phyloP scores from a whole-genome alignment of 164 flowering plant species.

The Tinospora cordifolia region DNA sequence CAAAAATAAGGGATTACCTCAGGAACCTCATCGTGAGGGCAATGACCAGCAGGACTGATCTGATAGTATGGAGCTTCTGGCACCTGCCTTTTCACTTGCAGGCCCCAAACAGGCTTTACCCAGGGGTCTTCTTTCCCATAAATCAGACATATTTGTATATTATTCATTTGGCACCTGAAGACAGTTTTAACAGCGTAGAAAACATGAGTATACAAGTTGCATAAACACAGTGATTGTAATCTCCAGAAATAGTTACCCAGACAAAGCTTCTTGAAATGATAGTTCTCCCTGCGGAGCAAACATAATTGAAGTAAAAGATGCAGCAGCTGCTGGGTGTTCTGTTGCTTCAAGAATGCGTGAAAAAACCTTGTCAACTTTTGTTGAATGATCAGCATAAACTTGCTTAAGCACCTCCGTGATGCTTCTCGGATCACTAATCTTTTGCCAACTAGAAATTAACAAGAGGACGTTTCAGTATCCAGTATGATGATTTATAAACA shows the following conservation, averaged over 20 bases:
- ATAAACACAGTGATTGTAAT: not conserved
- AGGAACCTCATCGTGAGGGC: constrained; percentile 98
- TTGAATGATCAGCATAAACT: constrained; percentile 87
- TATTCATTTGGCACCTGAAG: constrained; percentile 53
- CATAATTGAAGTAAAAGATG: constrained; percentile 91
- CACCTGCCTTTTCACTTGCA: constrained; percentile 56
- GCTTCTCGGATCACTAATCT: constrained; percentile 78
- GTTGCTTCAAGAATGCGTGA: constrained; percentile 64
- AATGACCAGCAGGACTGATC: constrained; percentile 97
- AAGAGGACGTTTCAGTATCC: not conserved
- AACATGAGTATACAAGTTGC: not conserved
- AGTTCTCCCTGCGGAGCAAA: constrained; percentile 77
- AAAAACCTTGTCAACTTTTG: constrained; percentile 73
- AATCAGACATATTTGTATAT: constrained; percentile 70
- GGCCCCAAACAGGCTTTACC: constrained; percentile 88
- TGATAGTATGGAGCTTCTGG: constrained; percentile 88
- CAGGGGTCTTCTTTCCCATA: constrained; percentile 99
- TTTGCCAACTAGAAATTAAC: constrained; percentile 65
- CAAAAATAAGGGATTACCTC: constrained; percentile 46
- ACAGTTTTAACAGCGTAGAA: constrained; percentile 3
- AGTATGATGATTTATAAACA: not conserved
- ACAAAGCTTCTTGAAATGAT: constrained; percentile 69
- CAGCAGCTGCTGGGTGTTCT: constrained; percentile 96
- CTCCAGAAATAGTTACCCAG: constrained; percentile 31
- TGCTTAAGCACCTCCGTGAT: constrained; percentile 71